Base-by-base conservation (phyloP, 441 rosid genomes). In the Croton setiger region DNA sequence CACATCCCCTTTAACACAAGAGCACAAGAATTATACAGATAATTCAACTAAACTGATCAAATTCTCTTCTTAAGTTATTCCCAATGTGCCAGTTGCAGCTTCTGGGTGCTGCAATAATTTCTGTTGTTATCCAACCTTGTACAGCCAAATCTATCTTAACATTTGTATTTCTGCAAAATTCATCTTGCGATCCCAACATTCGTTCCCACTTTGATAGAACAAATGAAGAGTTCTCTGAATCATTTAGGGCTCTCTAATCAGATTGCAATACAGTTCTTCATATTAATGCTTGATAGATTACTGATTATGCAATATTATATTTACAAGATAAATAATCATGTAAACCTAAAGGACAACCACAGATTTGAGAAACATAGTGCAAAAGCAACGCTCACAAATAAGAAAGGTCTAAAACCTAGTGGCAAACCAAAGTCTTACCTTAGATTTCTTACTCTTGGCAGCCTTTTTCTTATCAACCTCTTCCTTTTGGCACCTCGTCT, bases 401-500 rank as follows among this genome's bases (percentile, higher is more conserved):
- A 43, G 31, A 57, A 56, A n/a, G 43, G 35, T 33, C 45, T 45
- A 9, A 35, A 53, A 36, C 48, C 13, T 15, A 31, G 7, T 21
- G 43, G 35, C 4, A 35, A 66, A 60, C 8, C 60, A 21, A 15
- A 68, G 12, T 53, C 69, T 18, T 54, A 80, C 87, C 82, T 82
- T 84, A 9, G 80, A 69, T 64, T 78, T 80, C 54, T 67, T 71
- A 36, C 23, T 56, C 65, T 76, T 82, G 18, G 73, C 18, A 31
- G 71, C 45, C 63, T 77, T 80, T 36, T 77, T 80, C 31, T 48
- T 59, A 57, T 70, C 74, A 57, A 62, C 74, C 48, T 55, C 53
- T 64, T 68, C 82, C 47, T 75, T 79, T 8, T 58, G 58, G 63
- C 92, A 85, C 63, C 92, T 75, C 54, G 64, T 71, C 77, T 89